Conservation (phyloP, 768 basidiomycete species). For the Trametes elegans region DNA sequence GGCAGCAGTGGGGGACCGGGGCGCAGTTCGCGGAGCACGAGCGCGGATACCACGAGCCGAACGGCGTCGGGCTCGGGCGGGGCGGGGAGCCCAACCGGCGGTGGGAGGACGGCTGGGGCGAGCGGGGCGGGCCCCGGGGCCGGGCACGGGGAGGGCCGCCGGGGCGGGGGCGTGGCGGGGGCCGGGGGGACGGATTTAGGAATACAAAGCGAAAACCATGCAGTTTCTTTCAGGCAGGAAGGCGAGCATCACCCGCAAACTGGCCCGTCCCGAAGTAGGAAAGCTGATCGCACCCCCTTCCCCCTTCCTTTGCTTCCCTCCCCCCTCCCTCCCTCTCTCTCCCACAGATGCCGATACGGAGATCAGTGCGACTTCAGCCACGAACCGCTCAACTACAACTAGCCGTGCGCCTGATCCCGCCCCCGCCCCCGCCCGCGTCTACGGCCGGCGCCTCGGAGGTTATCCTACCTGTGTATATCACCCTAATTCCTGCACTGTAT, state of each 20-base stretch:
- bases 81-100: slow-evolving; percentile 25
- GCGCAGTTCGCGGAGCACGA: slow-evolving; percentile 25
- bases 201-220: slow-evolving; percentile 85
- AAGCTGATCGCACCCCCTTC: slow-evolving; percentile 34
- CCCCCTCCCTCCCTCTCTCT: slow-evolving; percentile 46
- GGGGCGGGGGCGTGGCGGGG: slow-evolving; percentile 58
- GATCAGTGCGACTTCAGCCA: slow-evolving; percentile 87
- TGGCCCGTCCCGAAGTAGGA: slow-evolving; percentile 25
- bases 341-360: slow-evolving; percentile 83
- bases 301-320: slow-evolving; percentile 38
- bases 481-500: slow-evolving; percentile 3
- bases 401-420: not conserved
- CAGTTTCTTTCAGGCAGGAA: slow-evolving; percentile 89
- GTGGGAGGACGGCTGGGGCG: slow-evolving; percentile 49
- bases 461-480: slow-evolving; percentile 6
- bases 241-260: slow-evolving; percentile 66
- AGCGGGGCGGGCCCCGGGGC: slow-evolving; percentile 42
- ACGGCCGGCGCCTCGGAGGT: too few species aligned
- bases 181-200: slow-evolving; percentile 67
- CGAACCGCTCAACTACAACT: slow-evolving; percentile 36
- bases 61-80: slow-evolving; percentile 16
- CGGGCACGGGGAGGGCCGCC: slow-evolving; percentile 54
- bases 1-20: slow-evolving; percentile 7
- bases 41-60: slow-evolving; percentile 21
- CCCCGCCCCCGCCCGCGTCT: not conserved